Evolutionary conservation across 116 monocot species (phyloP).

Genomic region (Trichopus zeylanicus): DNA sequence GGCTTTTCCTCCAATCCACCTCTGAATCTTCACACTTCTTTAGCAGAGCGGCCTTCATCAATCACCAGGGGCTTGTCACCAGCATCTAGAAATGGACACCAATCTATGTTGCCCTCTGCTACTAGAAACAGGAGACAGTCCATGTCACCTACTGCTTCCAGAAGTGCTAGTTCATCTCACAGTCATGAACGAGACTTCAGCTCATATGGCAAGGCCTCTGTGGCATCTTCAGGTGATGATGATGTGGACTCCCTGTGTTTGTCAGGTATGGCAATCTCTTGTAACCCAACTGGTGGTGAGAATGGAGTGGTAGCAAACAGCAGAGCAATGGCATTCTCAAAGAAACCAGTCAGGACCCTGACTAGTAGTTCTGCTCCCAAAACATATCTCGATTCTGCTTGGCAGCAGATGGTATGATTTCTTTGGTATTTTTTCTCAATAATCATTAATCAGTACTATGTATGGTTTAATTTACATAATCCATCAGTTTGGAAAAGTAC

Average conservation of each 20-base stretch:
- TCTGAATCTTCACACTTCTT: constrained; percentile 83
- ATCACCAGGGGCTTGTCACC: constrained; percentile 62
- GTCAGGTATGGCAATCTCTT: constrained; percentile 4
- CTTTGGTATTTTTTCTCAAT: too few species aligned
- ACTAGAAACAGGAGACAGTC: constrained; percentile 57
- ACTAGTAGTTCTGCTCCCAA: constrained; percentile 61
- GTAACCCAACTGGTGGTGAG: constrained; percentile 27
- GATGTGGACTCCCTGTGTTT: constrained; percentile 64
- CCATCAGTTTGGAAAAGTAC: too few species aligned
- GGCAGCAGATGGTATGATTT: constrained; percentile 57
- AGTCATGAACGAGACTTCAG: constrained; percentile 60
- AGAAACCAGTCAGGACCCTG: constrained; percentile 44
- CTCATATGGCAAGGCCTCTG: constrained; percentile 56
- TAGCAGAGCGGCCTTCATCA: constrained; percentile 50
- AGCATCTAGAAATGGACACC: constrained; percentile 49
- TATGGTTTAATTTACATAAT: too few species aligned
- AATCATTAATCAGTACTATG: too few species aligned
- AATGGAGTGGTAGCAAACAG: constrained; percentile 29
- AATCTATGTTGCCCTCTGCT: constrained; percentile 57
- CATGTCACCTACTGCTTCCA: constrained; percentile 62
- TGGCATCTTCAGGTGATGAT: constrained; percentile 68
- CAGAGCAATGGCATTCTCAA: constrained; percentile 40
- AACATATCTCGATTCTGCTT: constrained; percentile 54
- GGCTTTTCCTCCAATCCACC: constrained; percentile 73
- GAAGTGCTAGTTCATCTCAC: constrained; percentile 57